These are phyloP conservation scores for Xylaria grammica DNA, from an alignment of 495 filamentous ascomycete species.

Conservation along the genomic window DNA sequence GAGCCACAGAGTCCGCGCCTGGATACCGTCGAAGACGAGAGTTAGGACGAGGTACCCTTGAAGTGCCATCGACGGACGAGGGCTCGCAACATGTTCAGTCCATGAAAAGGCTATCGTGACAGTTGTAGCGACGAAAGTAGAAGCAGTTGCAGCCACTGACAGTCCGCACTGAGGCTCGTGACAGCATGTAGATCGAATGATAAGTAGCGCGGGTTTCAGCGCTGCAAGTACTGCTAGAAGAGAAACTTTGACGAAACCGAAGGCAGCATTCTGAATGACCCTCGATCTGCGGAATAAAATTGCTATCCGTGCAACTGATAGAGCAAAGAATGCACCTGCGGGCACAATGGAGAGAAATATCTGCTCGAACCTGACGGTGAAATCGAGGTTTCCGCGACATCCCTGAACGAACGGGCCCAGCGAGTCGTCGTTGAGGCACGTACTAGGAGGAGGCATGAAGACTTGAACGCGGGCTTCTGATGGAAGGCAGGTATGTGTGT, in stretches of 20 bases:
- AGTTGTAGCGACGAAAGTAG: slow-evolving; percentile 48
- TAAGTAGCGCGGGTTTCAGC: no score
- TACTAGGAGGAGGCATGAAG: no score
- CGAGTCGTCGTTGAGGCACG: no score
- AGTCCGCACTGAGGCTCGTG: slow-evolving; percentile 41
- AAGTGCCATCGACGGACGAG: slow-evolving; percentile 63
- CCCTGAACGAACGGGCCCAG: no score
- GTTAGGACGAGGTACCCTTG: slow-evolving; percentile 65
- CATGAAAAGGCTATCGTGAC: slow-evolving; percentile 41
- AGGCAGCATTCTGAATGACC: no score
- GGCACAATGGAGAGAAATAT: slow-evolving; percentile 59
- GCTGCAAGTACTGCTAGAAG: no score
- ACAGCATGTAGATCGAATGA: no score
- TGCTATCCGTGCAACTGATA: slow-evolving; percentile 49
- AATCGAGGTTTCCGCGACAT: no score
- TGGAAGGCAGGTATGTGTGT: no score
- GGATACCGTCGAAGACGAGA: slow-evolving; percentile 62
- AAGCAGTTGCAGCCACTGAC: slow-evolving; percentile 54
- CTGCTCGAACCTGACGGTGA: slow-evolving; percentile 66
- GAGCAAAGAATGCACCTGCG: slow-evolving; percentile 51
- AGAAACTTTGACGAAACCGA: no score
- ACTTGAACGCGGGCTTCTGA: no score
- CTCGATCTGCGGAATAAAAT: slow-evolving; percentile 56
- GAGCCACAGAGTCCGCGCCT: slow-evolving; percentile 61
- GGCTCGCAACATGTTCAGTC: slow-evolving; percentile 60